phyloP scores from a whole-genome alignment of 345 rosid genomes.

The Balakata baccata region DNA sequence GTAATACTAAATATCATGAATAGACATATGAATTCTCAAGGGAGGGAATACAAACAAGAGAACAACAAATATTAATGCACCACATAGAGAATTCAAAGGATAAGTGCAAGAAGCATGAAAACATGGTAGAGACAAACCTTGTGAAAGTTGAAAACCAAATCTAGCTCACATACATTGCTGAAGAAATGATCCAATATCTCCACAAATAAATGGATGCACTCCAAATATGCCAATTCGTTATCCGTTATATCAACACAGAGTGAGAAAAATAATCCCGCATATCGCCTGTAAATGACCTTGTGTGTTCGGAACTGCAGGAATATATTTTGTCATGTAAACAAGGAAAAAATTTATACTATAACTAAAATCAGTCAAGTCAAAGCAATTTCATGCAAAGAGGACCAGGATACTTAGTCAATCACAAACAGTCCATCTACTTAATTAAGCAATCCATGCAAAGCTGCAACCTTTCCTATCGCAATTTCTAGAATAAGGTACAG shows the following conservation, averaged over 20 bases:
- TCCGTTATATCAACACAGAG: conserved; percentile 96
- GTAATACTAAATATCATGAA: too few species aligned
- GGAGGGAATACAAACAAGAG: neutral
- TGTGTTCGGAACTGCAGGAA: conserved; percentile 77
- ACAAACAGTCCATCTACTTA: neutral
- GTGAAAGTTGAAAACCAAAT: conserved; percentile 92
- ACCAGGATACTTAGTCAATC: neutral
- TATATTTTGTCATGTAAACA: neutral
- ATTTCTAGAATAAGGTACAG: neutral
- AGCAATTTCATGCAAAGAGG: neutral
- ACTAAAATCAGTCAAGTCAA: neutral
- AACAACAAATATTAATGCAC: neutral
- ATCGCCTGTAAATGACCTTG: conserved; percentile 94
- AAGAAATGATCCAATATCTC: conserved; percentile 98
- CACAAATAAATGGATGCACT: conserved; percentile 91
- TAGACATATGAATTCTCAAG: too few species aligned
- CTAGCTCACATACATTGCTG: conserved; percentile 98
- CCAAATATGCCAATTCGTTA: conserved; percentile 89
- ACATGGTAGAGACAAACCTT: conserved; percentile 48
- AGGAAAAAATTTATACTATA: neutral
- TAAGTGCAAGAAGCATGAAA: neutral
- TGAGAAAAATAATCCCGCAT: conserved; percentile 91
- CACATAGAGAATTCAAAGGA: neutral
- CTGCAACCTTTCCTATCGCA: neutral
- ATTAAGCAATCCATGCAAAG: neutral